Evolutionary conservation across 2,329 filamentous ascomycete genomes (phyloP).

Genomic region (Ascochyta viciae-villosae): DNA sequence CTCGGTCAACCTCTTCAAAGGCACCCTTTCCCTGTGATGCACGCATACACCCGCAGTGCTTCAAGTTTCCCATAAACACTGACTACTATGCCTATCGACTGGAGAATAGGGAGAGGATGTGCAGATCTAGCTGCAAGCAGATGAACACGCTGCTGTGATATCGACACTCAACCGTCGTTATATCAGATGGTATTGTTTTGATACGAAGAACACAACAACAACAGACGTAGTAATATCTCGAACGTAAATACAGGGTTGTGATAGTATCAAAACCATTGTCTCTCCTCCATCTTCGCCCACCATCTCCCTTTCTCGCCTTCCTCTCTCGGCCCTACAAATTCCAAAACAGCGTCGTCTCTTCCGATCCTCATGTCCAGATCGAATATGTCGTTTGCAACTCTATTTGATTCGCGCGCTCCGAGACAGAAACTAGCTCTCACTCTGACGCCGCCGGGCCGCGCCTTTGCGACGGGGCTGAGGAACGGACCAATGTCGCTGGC

Average conservation of each 20-base stretch:
- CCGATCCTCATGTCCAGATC: conserved; percentile 56
- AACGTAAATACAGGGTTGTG: background rate
- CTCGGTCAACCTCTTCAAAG: too few species aligned
- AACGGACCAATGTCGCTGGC: conserved; percentile 50
- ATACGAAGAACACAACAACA: too few species aligned
- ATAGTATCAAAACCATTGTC: conserved; percentile 53
- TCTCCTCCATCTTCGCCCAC: conserved; percentile 51
- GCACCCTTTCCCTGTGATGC: too few species aligned
- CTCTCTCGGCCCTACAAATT: conserved; percentile 54
- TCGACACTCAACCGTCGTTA: too few species aligned
- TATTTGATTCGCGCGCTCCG: conserved; percentile 36
- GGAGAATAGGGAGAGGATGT: too few species aligned
- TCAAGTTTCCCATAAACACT: too few species aligned
- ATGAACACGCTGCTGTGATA: too few species aligned
- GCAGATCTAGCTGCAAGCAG: too few species aligned
- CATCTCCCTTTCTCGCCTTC: conserved; percentile 52
- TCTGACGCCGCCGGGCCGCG: conserved; percentile 50
- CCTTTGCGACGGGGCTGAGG: conserved; percentile 52
- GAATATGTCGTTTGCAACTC: conserved; percentile 50
- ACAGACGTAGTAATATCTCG: too few species aligned
- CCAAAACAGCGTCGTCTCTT: conserved; percentile 48
- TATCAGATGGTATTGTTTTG: too few species aligned
- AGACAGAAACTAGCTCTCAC: conserved; percentile 56
- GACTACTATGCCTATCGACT: too few species aligned
- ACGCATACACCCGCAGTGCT: too few species aligned